Evolutionary conservation across 2,329 filamentous ascomycete species (phyloP).

Genomic region (Colletotrichum musicola): DNA sequence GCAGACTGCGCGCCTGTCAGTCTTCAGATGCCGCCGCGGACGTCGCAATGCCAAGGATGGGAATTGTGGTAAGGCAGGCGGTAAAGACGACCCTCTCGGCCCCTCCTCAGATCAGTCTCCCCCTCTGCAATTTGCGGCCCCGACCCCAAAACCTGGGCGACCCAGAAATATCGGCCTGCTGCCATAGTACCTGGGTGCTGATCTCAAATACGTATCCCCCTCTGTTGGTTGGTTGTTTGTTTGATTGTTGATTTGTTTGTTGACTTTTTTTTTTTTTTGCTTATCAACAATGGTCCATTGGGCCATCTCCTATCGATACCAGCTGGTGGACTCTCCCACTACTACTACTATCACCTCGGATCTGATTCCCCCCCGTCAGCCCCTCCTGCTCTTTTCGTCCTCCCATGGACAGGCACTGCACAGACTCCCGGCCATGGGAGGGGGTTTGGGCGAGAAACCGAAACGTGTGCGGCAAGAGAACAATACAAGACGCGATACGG

Average conservation of each 20-base stretch:
- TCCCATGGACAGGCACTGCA: slow-evolving; percentile 18
- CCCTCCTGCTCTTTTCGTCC: slow-evolving; percentile 5
- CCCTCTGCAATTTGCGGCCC: slow-evolving; percentile 12
- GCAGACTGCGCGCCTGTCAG: neutral
- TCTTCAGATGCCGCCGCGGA: too few species aligned
- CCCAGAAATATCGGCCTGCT: slow-evolving; percentile 6
- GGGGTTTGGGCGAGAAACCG: neutral
- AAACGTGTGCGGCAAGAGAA: neutral
- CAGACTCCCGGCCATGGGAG: slow-evolving; percentile 26
- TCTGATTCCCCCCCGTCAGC: neutral
- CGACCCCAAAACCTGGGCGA: slow-evolving; percentile 18
- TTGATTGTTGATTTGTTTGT: slow-evolving; percentile 23
- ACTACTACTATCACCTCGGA: neutral
- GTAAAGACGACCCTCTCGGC: slow-evolving; percentile 4
- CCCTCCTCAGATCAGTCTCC: slow-evolving; percentile 27
- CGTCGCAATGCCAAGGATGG: neutral
- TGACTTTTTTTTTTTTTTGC: slow-evolving; percentile 8
- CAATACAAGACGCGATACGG: neutral
- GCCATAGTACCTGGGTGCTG: neutral
- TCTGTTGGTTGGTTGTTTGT: slow-evolving; percentile 15
- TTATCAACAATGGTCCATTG: slow-evolving; percentile 11
- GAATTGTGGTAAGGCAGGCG: too few species aligned
- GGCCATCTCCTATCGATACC: slow-evolving; percentile 32
- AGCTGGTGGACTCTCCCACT: neutral
- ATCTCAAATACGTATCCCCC: neutral